Evolutionary conservation across 176 grass and related monocot species (phyloP), one percentile per base, ranked within the genome.

Genomic region (Microstegium vimineum): DNA sequence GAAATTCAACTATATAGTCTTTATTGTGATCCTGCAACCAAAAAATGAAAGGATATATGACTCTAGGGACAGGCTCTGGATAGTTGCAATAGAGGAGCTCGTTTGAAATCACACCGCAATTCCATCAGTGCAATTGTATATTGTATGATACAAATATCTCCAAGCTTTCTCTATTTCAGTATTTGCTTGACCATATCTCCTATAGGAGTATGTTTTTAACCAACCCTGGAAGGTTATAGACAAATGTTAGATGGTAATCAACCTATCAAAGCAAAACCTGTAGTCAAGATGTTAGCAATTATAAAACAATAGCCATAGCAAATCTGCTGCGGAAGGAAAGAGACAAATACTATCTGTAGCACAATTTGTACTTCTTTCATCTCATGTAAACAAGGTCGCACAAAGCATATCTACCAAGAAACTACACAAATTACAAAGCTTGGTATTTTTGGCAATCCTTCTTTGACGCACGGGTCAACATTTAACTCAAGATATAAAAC

Each of bases 41-140:
- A 75, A 57, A 86, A 81, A 86, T 87, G 74, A 38, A 91, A 85
- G 17, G n/a, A 78, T 18, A 67, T 47, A 69, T 79, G 59, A 90
- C 17, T 79, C 41, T 81, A 37, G 47, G 28, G 20, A 25, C 57
- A 86, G 69, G 54, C 27, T 27, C 38, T 75, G 16, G 15, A 65
- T 34, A 52, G 42, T 68, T 83, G 23, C 27, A 83, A 71, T 17
- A 84, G 43, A 87, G 51, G 22, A 77, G 46, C 11, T 65, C 71
- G 43, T 79, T 42, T 81, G 76, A 85, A 78, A 79, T 36, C 87
- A 83, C 81, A 98, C 95, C 72, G 92, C 92, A 68, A 94, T 89
- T 87, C 92, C 92, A 88, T 98, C 95, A 46, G 95, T 94, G 86
- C 92, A 98, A 94, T 94, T 98, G 85, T 98, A 98, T 89, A 94